These are phyloP conservation scores for Tolypocladium inflatum DNA, from an alignment of 2,329 filamentous ascomycete genomes.

Conservation along the genomic window DNA sequence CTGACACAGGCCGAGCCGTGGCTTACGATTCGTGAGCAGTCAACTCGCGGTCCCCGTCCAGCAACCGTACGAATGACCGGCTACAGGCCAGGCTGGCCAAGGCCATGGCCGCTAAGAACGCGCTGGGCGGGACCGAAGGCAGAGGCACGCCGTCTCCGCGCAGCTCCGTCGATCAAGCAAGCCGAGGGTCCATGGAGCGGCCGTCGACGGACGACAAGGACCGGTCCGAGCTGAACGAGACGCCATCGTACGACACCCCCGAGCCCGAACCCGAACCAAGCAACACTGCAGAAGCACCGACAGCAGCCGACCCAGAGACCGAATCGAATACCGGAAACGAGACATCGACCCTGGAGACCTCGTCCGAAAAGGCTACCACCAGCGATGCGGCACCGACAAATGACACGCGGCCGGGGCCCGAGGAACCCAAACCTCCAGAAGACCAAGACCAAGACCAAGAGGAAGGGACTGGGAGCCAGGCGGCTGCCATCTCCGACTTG, in stretches of 20 bases:
- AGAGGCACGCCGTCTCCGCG: slow-evolving; percentile 27
- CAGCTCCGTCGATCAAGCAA: slow-evolving; percentile 24
- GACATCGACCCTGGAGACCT: background rate
- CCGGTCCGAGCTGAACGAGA: slow-evolving; percentile 8
- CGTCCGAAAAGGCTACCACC: background rate
- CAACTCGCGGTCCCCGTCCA: slow-evolving; percentile 56
- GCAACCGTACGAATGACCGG: slow-evolving; percentile 61
- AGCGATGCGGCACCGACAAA: background rate
- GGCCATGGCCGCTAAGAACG: slow-evolving; percentile 66
- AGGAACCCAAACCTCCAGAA: background rate
- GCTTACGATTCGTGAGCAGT: slow-evolving; percentile 4
- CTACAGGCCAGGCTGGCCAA: slow-evolving; percentile 84
- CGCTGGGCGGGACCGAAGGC: slow-evolving; percentile 28
- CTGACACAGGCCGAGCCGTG: background rate
- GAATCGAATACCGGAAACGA: background rate
- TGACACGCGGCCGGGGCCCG: background rate
- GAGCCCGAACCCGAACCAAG: background rate
- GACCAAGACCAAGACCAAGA: background rate
- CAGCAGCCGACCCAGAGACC: background rate
- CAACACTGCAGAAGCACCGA: background rate
- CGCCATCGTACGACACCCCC: slow-evolving; percentile 3
- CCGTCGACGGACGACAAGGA: slow-evolving; percentile 17
- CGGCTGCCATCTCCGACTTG: slow-evolving; percentile 1
- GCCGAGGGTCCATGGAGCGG: slow-evolving; percentile 17
- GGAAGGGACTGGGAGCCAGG: background rate